Evolutionary conservation across 345 rosid genomes (phyloP).

Genomic region (Salix caprea): DNA sequence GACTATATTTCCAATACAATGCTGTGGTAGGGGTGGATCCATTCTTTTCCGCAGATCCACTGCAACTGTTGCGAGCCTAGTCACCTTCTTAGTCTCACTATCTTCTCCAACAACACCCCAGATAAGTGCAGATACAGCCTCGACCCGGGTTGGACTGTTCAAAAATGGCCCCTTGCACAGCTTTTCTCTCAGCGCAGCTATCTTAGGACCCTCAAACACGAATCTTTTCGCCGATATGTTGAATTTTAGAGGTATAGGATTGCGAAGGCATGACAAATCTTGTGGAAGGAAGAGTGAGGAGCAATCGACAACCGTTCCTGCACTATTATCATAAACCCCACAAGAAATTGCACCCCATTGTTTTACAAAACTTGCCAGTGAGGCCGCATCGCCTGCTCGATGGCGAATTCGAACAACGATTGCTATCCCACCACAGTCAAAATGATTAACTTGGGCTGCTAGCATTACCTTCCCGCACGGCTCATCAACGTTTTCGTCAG

Average conservation of each 20-base stretch:
- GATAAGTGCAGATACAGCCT: conserved; percentile 19
- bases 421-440: conserved; percentile 19
- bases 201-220: conserved; percentile 9
- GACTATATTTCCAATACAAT: conserved; percentile 21
- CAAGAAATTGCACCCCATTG: conserved; percentile 8
- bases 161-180: not conserved
- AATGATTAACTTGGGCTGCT: conserved; percentile 10
- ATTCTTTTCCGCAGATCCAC: conserved; percentile 20
- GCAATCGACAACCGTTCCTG: conserved; percentile 13
- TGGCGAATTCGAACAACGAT: conserved; percentile 12
- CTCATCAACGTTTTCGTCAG: not conserved
- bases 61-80: not conserved
- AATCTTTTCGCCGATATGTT: conserved; percentile 14
- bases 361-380: conserved; percentile 2
- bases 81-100: not conserved
- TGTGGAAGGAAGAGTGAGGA: conserved; percentile 24
- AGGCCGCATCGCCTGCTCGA: conserved; percentile 11
- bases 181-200: conserved; percentile 11
- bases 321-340: not conserved
- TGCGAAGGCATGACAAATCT: not conserved
- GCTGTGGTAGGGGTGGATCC: conserved; percentile 20
- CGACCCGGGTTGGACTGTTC: conserved; percentile 17
- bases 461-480: not conserved
- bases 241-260: too few relatives aligned
- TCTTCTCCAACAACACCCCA: conserved; percentile 5